Evolutionary conservation across 805 yeast species (phyloP), one percentile per base, ranked within the genome.

Genomic region (Saccharomycopsis schoenii): DNA sequence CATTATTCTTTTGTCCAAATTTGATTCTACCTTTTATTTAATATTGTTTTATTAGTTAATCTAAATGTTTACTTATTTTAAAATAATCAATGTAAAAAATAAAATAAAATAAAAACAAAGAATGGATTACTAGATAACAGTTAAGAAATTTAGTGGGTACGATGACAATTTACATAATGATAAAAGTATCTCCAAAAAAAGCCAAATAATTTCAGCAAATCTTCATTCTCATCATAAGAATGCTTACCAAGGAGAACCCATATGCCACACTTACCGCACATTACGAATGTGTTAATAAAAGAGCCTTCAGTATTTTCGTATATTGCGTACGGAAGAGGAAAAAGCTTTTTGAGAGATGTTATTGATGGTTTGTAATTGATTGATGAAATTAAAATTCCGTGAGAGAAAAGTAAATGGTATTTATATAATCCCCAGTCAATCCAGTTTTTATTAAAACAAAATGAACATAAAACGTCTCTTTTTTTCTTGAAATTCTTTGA

Each of bases 351-450:
- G 12, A 29, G 39, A 4, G 34, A 24, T 9, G 14, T 21, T 4
- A 12, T n/a, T 21, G 52, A n/a, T 25, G 47, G 41, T 19, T 42
- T 42, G 36, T 43, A 24, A 12, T 39, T 12, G n/a, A 51, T 25
- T 11, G 29, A 19, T 12, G 52, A 39, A 36, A 59, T 52, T n/a
- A 60, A 17, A 34, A 62, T 60, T 12, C 65, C 65, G 17, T 62
- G 65, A 12, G 57, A 54, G 34, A 55, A 62, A 14, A 62, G 37
- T 14, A 62, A 39, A 55, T 68, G 43, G 64, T 67, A 10, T 67
- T 70, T 29, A 70, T 70, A n/a, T 50, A 61, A 42, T 63, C 61
- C 58, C 43, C 61, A 52, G 61, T 63, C 58, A 59, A 67, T 14
- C 67, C 70, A 29, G 58, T 66, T 21, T 61, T 61, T 25, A n/a